phyloP scores from a whole-genome alignment of 2,329 filamentous ascomycete species.

The Chaetomiaceae sp. region DNA sequence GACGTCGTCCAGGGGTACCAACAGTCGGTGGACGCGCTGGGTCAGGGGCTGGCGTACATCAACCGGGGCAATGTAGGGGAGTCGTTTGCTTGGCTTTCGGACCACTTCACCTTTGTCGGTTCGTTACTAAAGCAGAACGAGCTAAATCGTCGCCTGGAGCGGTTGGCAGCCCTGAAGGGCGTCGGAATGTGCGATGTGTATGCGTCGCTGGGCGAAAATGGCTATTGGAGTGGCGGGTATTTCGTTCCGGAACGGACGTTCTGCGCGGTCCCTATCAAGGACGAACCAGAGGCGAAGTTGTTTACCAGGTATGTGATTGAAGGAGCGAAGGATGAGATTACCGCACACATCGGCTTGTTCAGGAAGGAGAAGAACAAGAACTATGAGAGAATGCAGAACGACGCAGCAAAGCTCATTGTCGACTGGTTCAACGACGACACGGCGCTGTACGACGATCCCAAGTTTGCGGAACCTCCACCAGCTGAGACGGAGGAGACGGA shows the following conservation, averaged over 20 bases:
- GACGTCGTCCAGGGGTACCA: conserved; percentile 47
- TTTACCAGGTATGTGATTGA: conserved; percentile 58
- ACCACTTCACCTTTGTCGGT: conserved; percentile 82
- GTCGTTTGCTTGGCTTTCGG: conserved; percentile 73
- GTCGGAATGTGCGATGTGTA: conserved; percentile 74
- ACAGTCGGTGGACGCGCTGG: conserved; percentile 45
- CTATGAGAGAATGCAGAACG: conserved; percentile 60
- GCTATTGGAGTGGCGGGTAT: conserved; percentile 56
- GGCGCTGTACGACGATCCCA: conserved; percentile 41
- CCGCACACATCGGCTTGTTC: conserved; percentile 67
- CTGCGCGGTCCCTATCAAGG: conserved; percentile 58
- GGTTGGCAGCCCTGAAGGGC: conserved; percentile 55
- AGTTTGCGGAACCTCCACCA: conserved; percentile 25
- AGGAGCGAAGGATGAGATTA: conserved; percentile 64
- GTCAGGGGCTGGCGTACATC: conserved; percentile 53
- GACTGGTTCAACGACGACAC: conserved; percentile 52
- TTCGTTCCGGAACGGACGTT: conserved; percentile 70
- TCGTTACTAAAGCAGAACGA: conserved; percentile 71
- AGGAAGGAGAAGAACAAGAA: conserved; percentile 56
- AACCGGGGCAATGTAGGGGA: conserved; percentile 57
- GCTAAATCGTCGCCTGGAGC: conserved; percentile 61
- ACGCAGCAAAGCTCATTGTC: conserved; percentile 53
- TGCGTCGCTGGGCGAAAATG: conserved; percentile 68
- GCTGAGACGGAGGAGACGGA: conserved; percentile 26
- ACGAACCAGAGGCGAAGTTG: conserved; percentile 38